Conservation (phyloP, 1,139 yeast species). For the Geotrichum macrosporum region DNA sequence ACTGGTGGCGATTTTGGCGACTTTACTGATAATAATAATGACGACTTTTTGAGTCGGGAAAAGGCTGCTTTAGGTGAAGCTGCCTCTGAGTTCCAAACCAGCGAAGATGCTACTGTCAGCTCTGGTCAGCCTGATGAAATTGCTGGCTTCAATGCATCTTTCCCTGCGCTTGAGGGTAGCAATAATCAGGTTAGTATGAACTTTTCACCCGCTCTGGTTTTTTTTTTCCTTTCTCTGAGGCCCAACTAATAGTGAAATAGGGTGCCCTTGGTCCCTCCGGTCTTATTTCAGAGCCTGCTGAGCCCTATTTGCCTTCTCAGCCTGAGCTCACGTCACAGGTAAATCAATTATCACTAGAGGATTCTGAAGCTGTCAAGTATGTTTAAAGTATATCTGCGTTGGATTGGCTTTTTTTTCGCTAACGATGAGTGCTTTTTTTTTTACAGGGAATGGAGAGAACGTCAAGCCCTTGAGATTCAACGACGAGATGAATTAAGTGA, state of each 20-base stretch:
- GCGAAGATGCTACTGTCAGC: conserved; percentile 53
- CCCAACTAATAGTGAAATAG: conserved; percentile 55
- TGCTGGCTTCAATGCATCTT: conserved; percentile 34
- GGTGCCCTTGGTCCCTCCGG: conserved; percentile 35
- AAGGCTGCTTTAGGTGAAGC: conserved; percentile 76
- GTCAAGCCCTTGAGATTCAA: conserved; percentile 74
- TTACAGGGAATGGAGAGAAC: conserved; percentile 68
- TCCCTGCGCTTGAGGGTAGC: conserved; percentile 53
- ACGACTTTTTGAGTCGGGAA: conserved; percentile 79
- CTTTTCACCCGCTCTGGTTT: no score
- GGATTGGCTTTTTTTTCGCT: no score
- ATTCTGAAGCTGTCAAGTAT: conserved; percentile 36
- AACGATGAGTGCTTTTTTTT: no score
- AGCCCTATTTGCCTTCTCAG: conserved; percentile 33
- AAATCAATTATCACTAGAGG: conserved; percentile 34
- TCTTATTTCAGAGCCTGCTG: conserved; percentile 32
- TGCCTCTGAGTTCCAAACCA: conserved; percentile 63
- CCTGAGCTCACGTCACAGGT: conserved; percentile 24
- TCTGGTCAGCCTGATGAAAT: conserved; percentile 50
- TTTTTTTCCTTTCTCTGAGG: conserved; percentile 24
- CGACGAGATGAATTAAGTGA: conserved; percentile 74
- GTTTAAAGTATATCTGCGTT: no score
- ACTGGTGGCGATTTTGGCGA: conserved; percentile 32
- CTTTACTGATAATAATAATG: conserved; percentile 39
- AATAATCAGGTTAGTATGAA: conserved; percentile 8